These are phyloP conservation scores for Pseudogymnoascus sp. DNA, from an alignment of 2,329 filamentous ascomycete species.

Conservation along the genomic window DNA sequence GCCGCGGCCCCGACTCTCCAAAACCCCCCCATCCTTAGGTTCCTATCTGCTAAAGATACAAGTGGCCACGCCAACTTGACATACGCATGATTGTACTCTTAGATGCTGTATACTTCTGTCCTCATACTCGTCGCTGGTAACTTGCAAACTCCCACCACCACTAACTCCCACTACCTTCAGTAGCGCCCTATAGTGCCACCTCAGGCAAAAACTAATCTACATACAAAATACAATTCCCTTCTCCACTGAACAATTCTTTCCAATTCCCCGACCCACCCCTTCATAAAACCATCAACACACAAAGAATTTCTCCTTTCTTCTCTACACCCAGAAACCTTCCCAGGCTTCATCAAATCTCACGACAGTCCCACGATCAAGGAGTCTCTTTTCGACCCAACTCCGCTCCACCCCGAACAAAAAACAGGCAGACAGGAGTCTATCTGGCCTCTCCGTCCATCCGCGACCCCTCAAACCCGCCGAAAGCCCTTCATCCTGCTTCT, in stretches of 20 bases:
- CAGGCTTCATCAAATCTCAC: conserved; percentile 1
- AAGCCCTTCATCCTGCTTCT: conserved; percentile 7
- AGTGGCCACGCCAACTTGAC: not conserved
- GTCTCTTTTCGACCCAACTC: not conserved
- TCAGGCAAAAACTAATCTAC: conserved; percentile 6
- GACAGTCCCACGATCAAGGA: not conserved
- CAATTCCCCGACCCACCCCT: conserved; percentile 4
- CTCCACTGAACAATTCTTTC: conserved; percentile 7
- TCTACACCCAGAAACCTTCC: not conserved
- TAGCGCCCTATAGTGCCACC: conserved; percentile 2
- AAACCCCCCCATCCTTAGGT: not conserved
- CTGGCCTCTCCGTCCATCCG: conserved; percentile 12
- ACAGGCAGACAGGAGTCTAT: conserved; percentile 1
- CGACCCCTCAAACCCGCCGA: conserved; percentile 7
- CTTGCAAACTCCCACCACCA: not conserved
- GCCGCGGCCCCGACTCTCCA: not conserved
- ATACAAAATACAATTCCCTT: conserved; percentile 6
- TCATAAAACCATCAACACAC: conserved; percentile 2
- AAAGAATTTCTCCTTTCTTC: not conserved
- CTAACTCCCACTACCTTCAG: not conserved
- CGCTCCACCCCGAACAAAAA: not conserved
- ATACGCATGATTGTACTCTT: not conserved
- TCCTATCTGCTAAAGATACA: not conserved
- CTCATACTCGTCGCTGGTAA: not conserved
- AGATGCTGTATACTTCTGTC: not conserved